These are phyloP conservation scores for Lentinula detonsa DNA, from an alignment of 768 basidiomycete species.

Conservation along the genomic window DNA sequence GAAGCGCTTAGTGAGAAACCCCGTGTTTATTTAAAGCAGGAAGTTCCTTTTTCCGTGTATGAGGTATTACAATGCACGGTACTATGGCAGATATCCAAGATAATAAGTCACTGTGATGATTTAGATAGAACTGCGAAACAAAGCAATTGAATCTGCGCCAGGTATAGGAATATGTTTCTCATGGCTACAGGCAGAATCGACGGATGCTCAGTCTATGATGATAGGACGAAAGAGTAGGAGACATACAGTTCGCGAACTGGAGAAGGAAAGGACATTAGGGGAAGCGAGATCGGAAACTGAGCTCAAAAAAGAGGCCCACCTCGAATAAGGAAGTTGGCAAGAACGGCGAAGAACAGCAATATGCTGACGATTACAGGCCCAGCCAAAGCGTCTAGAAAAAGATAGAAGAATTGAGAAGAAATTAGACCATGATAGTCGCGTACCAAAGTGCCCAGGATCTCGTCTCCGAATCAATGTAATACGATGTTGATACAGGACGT, in stretches of 20 bases:
- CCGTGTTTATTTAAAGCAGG: too few relatives aligned
- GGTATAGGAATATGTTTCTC: conserved; percentile 29
- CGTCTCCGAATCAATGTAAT: conserved; percentile 87
- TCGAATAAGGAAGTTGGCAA: conserved; percentile 84
- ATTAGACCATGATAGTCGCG: conserved; percentile 11
- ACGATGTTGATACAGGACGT: conserved; percentile 78
- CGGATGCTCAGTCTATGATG: background rate
- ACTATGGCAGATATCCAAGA: too few relatives aligned
- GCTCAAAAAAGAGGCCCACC: conserved; percentile 23
- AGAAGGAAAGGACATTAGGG: background rate
- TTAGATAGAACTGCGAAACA: background rate
- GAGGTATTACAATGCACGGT: background rate
- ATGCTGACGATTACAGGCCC: conserved; percentile 83
- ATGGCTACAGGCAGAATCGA: conserved; percentile 14
- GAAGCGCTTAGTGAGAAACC: background rate
- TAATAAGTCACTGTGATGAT: background rate
- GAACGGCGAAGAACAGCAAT: conserved; percentile 80
- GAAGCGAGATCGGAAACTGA: conserved; percentile 1
- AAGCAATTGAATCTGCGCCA: conserved; percentile 16
- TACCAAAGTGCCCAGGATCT: conserved; percentile 88
- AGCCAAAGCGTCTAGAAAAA: conserved; percentile 57
- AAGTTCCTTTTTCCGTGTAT: too few relatives aligned
- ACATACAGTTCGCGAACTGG: conserved; percentile 59
- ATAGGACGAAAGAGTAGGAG: background rate
- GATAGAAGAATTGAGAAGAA: background rate